A percentile compares a stretch with the other conserved stretches of the same genome.
Conservation (phyloP, 2,329 filamentous ascomycete species). For the Aureobasidium sp. region DNA sequence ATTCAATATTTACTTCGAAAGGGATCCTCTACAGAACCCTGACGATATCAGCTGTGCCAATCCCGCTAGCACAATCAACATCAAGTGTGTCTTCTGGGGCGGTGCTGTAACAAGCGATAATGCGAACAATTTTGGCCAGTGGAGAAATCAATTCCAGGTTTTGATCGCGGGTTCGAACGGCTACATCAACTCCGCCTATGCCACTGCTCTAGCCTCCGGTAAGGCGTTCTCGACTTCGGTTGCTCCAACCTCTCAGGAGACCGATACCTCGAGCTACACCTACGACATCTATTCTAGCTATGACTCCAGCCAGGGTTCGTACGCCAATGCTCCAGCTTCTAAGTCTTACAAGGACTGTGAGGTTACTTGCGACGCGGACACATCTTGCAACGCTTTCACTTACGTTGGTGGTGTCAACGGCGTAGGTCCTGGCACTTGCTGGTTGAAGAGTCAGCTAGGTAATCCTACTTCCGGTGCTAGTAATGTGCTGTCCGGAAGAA, state of each 20-base stretch:
- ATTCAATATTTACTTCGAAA: conserved; percentile 33
- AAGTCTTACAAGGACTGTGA: conserved; percentile 23
- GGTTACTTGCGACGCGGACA: conserved; percentile 19
- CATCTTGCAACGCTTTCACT: conserved; percentile 22
- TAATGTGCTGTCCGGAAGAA: too few relatives aligned
- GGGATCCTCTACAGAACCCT: too few relatives aligned
- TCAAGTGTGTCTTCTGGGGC: conserved; percentile 6
- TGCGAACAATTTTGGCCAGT: conserved; percentile 25
- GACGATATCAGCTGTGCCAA: conserved; percentile 7
- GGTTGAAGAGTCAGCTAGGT: too few relatives aligned
- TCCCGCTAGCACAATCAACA: not conserved
- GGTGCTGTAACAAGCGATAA: conserved; percentile 20
- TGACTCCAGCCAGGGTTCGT: conserved; percentile 19
- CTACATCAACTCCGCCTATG: conserved; percentile 27
- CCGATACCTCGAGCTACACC: conserved; percentile 18
- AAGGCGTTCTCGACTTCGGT: conserved; percentile 17
- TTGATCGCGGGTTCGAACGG: conserved; percentile 37
- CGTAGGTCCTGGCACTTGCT: too few relatives aligned
- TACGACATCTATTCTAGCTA: conserved; percentile 22
- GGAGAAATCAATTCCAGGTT: conserved; percentile 33
- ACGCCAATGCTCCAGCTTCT: conserved; percentile 20
- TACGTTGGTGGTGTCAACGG: conserved; percentile 24
- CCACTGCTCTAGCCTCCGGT: conserved; percentile 13
- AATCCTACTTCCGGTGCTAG: too few relatives aligned
- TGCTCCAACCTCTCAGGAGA: not conserved